Evolutionary conservation across 2,329 filamentous ascomycete genomes (phyloP), one percentile per base, ranked within the genome.

Genomic region (Fusarium burgessii): DNA sequence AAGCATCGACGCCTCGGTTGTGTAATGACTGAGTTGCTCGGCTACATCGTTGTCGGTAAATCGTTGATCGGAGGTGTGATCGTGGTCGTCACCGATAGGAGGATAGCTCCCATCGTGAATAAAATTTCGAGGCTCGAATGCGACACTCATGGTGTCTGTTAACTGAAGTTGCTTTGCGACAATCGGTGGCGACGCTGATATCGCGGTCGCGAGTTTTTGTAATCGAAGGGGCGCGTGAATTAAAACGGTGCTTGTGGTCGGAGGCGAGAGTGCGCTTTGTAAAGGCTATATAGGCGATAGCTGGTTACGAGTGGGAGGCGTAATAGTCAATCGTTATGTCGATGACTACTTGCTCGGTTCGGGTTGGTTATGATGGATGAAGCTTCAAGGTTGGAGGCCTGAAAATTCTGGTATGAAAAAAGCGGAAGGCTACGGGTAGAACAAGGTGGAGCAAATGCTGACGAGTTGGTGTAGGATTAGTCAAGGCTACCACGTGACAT

Each of bases 51-150:
- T 80, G 67, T 85, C 83, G 62, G 81, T 80, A 72, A 80, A 84
- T 52, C 82, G 79, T 61, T 84, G 80, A 50, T 82, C 78, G 60
- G 78, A 76, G 42, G 77, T 78, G 47, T 84, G 80, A 47, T 85
- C 83, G 60, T 81, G 78, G 17, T 82, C 81, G 69, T 85, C 84
- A 45, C 81, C 82, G 60, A 86, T 84, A 27, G 83, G 77, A 12
- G 85, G 82, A 62, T 87, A 87, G 23, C 80, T 77, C 58, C 83
- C 84, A 56, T 85, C 83, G 58, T 86, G 81, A 41, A 86, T 81
- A 66, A 87, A 85, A 71, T 78, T 82, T 63, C 85, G 80, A 27
- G 83, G 79, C 71, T 88, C 85, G 74, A 85, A 88, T 42, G 84
- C 85, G 73, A 88, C 84, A 70, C 82, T 85, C 85, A 87, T 87